Evolutionary conservation across 305 asterid species (phyloP), one percentile per base, ranked within the genome.

Genomic region (Plantago coronopus): DNA sequence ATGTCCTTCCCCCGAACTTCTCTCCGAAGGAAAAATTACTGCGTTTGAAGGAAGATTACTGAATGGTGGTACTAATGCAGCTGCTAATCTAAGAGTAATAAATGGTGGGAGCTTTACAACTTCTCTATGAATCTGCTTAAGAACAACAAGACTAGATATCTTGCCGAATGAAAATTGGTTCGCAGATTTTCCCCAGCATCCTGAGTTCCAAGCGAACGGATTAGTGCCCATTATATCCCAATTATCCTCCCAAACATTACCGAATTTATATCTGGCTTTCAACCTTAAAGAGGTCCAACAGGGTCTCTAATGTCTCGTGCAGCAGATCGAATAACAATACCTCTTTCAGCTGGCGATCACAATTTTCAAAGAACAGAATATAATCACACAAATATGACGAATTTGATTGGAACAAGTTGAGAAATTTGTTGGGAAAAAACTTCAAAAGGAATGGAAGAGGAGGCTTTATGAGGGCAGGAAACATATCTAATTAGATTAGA

Each of bases 31-130:
- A 58, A 78, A 57, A 27, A 87, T 79, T 51, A 87, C 68, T 40
- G 72, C 61, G 60, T 82, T 81, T 57, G 88, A 61, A 45, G 87
- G 73, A 64, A 97, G 59, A 51, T 85, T 85, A 57, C 83, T 77
- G 59, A 90, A 61, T 17, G 97, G 93, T 5, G 95, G 89, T 47
- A 84, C 83, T 69, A 90, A 56, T 12, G 83, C 86, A 60, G 95
- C 84, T 48, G 95, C 96, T 69, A 94, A 67, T 17, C 94, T 77
- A 45, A 94, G 81, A 51, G 69, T 43, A 5, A 96, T 86, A 67
- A 83, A 73, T 18, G 84, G 75, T 51, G 79, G 87, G 58, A 83
- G 78, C 74, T 76, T 67, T 38, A 77, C 85, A 47, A 83, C 81
- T 74, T 90, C 95, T 71, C 58, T 79, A 44, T 58, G 67, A 34